phyloP scores from a whole-genome alignment of 2,329 filamentous ascomycete genomes.

The Cercospora brassicicola region DNA sequence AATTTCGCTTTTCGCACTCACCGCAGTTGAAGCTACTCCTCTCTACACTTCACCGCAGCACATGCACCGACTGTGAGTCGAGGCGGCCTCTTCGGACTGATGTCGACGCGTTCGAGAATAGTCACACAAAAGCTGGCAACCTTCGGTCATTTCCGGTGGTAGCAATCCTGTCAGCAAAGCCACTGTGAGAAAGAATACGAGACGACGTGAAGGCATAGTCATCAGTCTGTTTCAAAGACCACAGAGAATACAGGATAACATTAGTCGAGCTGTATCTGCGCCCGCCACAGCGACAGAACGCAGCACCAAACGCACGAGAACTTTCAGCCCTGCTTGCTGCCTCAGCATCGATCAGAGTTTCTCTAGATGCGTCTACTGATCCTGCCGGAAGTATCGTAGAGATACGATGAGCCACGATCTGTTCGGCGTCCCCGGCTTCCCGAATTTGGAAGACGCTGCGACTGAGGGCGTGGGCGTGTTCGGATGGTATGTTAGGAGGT shows the following conservation, averaged over 20 bases:
- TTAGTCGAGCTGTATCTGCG: neutral
- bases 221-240: neutral
- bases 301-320: neutral
- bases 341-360: neutral
- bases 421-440: neutral
- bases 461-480: neutral
- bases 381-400: neutral
- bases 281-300: neutral
- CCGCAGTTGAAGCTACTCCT: neutral
- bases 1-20: neutral
- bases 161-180: constrained; percentile 5
- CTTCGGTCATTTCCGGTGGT: neutral
- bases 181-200: neutral
- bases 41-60: neutral
- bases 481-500: neutral
- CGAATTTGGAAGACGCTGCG: neutral
- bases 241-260: neutral
- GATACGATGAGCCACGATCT: neutral
- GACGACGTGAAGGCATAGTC: neutral
- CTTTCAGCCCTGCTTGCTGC: neutral
- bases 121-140: neutral
- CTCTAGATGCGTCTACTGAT: neutral
- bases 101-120: neutral
- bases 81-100: neutral
- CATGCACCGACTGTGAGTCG: neutral